Base-by-base conservation (phyloP, 352 stramenopile species). In the Pythium brachiatum region DNA sequence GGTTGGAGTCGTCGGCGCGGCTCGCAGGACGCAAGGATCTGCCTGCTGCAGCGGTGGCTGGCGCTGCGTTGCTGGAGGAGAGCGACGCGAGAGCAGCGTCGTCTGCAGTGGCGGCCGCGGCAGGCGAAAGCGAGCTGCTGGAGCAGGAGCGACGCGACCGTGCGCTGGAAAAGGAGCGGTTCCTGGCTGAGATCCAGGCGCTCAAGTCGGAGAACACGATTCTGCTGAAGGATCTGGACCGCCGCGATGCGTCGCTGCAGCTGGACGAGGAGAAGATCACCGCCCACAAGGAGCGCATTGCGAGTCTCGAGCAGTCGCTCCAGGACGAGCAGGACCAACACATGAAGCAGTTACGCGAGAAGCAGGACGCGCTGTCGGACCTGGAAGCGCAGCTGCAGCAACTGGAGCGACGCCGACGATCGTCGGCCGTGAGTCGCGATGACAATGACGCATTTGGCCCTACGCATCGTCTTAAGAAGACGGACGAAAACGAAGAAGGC, bases 161-260 rank as follows among this genome's bases (percentile, higher is more conserved):
- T 21, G 50, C 60, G 7, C 68, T 81, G 20, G 83, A 90, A 43
- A 75, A 74, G 38, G 79, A 88, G 58, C 73, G 81, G 2, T 68
- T 73, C 23, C 9, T 31, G 7, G 59, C 64, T 5, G 83, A 94
- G 64, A 75, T 90, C n/a, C 53, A 77, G 1, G 73, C 79, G 11
- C 66, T 92, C 23, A 89, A 89, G 61, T 67, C 75, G 15, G 83
- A 92, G 56, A 92, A 91, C 67, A 76, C 70, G 32, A 72, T 89
- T 59, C 68, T 91, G 46, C 66, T 92, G 20, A 90, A 91, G 51
- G 83, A 92, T 31, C 57, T 94, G 57, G 81, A 91, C 65, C 69
- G 81, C 31, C 88, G 90, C 59, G 81, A 90, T 21, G 54, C 76
- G 27, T 72, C 85, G 26, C 48, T 90, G 48, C 76, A 88, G 61